These are phyloP conservation scores for Pyronema domesticum DNA, from an alignment of 495 filamentous ascomycete genomes.

Conservation along the genomic window DNA sequence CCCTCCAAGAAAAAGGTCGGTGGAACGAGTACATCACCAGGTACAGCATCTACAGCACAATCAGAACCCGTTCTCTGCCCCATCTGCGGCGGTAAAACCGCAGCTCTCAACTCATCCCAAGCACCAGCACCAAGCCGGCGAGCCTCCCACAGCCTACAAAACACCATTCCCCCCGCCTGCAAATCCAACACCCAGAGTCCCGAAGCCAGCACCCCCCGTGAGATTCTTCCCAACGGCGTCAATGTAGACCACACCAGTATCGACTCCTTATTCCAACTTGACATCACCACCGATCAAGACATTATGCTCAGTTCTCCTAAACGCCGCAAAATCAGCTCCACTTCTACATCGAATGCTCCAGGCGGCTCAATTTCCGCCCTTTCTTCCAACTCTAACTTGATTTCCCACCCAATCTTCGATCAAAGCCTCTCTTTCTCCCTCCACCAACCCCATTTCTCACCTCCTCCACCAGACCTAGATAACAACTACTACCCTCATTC, in stretches of 20 bases:
- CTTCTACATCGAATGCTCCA: not conserved
- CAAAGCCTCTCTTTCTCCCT: conserved; percentile 4
- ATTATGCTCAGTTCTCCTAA: conserved; percentile 9
- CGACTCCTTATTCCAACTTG: conserved; percentile 22
- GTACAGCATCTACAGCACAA: conserved; percentile 11
- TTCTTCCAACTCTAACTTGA: conserved; percentile 8
- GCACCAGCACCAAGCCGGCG: conserved; percentile 15
- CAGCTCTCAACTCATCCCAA: conserved; percentile 17
- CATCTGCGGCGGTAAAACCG: conserved; percentile 21
- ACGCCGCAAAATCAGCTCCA: conserved; percentile 13
- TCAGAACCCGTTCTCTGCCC: conserved; percentile 21
- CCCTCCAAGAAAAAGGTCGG: conserved; percentile 34
- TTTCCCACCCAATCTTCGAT: conserved; percentile 18
- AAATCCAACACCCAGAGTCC: not conserved
- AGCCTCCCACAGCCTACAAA: not conserved
- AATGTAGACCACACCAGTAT: conserved; percentile 16
- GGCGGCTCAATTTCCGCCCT: not conserved
- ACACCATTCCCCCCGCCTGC: not conserved
- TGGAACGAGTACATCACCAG: conserved; percentile 7
- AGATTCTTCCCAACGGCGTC: not conserved
- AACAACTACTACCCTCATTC: conserved; percentile 1
- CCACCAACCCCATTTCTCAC: conserved; percentile 4
- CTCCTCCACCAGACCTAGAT: conserved; percentile 1
- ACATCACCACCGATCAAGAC: conserved; percentile 14
- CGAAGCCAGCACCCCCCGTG: conserved; percentile 9